Percentiles rank a stretch among this genome's conserved stretches.
Evolutionary conservation across 1,284 basidiomycete genomes (phyloP).

Genomic region (Boletus semigastroideus): DNA sequence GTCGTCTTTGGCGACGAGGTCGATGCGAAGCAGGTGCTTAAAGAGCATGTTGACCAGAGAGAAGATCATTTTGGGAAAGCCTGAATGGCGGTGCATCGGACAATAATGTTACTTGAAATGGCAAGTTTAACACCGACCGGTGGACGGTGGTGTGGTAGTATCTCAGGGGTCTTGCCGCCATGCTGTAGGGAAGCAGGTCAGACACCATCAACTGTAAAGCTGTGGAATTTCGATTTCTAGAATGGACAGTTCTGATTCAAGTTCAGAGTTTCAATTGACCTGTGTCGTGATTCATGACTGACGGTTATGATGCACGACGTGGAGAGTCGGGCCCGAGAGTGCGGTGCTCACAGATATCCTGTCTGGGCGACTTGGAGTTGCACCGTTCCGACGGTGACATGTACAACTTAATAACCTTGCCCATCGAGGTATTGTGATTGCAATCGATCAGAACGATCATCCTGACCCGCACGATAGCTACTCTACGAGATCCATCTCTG

Average conservation of each 20-base stretch:
- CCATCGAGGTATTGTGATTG: slow-evolving; percentile 43
- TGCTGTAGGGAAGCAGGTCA: too few relatives aligned
- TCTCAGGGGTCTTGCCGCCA: too few relatives aligned
- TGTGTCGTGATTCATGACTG: too few relatives aligned
- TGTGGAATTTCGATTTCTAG: too few relatives aligned
- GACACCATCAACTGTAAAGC: too few relatives aligned
- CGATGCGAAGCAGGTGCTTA: slow-evolving; percentile 14
- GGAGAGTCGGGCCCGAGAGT: too few relatives aligned
- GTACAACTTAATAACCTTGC: slow-evolving; percentile 37
- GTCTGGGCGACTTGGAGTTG: too few relatives aligned
- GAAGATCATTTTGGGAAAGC: neutral
- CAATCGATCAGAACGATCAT: neutral
- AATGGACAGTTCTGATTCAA: too few relatives aligned
- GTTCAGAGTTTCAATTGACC: too few relatives aligned
- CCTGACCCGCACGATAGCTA: slow-evolving; percentile 45
- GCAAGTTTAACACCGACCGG: neutral
- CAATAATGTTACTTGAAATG: neutral
- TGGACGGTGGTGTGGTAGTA: too few relatives aligned
- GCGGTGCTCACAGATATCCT: too few relatives aligned
- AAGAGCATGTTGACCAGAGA: slow-evolving; percentile 6
- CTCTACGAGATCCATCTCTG: slow-evolving; percentile 71
- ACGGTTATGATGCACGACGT: too few relatives aligned
- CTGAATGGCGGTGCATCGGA: neutral
- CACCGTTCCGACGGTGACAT: slow-evolving; percentile 3
- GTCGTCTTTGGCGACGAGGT: slow-evolving; percentile 20